phyloP scores from a whole-genome alignment of 1,139 yeast genomes.

The Saccharomyces hybrid region DNA sequence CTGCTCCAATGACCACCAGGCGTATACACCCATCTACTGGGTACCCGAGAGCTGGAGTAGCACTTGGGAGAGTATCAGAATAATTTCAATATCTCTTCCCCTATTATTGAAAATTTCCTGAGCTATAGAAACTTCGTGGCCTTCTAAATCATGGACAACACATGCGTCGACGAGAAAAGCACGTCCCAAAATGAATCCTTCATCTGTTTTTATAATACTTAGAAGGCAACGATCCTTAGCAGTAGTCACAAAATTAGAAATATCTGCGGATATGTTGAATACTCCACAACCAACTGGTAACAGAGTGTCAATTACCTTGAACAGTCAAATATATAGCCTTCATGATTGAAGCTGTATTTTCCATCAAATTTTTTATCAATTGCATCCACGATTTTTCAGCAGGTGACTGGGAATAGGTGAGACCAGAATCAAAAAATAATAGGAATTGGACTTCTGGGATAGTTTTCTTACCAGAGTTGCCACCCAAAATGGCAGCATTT shows the following conservation, averaged over 20 bases:
- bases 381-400: slow-evolving; percentile 29
- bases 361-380: slow-evolving; percentile 30
- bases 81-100: slow-evolving; percentile 6
- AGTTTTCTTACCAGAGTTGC: slow-evolving; percentile 24
- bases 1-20: too few relatives aligned
- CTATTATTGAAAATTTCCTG: too few relatives aligned
- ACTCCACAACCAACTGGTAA: slow-evolving; percentile 55
- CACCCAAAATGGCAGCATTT: slow-evolving; percentile 32
- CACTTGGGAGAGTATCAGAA: slow-evolving; percentile 41
- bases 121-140: too few relatives aligned
- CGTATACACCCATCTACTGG: too few relatives aligned
- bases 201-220: slow-evolving; percentile 30
- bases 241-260: slow-evolving; percentile 28
- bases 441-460: slow-evolving; percentile 28
- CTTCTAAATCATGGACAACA: too few relatives aligned
- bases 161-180: too few relatives aligned
- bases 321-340: not conserved
- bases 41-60: slow-evolving; percentile 15
- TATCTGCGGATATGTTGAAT: slow-evolving; percentile 29
- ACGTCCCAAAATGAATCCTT: slow-evolving; percentile 24
- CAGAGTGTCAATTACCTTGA: slow-evolving; percentile 10
- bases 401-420: slow-evolving; percentile 53
- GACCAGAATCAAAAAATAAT: slow-evolving; percentile 61
- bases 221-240: slow-evolving; percentile 30
- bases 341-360: not conserved